phyloP scores from a whole-genome alignment of 192 early-diverging fungal species.

The Coemansia aciculifera region DNA sequence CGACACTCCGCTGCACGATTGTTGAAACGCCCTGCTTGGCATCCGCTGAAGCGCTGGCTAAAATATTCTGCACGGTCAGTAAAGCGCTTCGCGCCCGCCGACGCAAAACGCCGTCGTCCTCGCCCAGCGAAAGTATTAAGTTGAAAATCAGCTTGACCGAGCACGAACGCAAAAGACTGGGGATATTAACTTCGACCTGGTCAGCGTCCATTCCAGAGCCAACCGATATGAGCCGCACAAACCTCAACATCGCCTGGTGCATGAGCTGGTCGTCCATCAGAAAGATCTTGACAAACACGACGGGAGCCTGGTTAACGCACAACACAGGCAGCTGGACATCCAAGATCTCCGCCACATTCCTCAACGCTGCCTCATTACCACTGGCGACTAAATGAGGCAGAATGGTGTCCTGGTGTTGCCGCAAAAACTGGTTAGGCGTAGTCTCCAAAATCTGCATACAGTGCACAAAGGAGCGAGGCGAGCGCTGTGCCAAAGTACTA shows the following conservation, averaged over 20 bases:
- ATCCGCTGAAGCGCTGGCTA: conserved; percentile 15
- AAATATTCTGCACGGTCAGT: conserved; percentile 38
- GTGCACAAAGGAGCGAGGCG: conserved; percentile 29
- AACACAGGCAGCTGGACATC: conserved; percentile 43
- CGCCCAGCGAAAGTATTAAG: conserved; percentile 48
- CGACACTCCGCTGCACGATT: conserved; percentile 44
- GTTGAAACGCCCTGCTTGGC: conserved; percentile 30
- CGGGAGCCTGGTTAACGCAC: conserved; percentile 49
- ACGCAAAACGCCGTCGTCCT: conserved; percentile 33
- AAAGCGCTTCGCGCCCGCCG: conserved; percentile 47
- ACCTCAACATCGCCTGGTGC: conserved; percentile 44
- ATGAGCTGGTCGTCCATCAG: conserved; percentile 57
- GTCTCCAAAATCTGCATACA: conserved; percentile 46
- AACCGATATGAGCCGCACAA: conserved; percentile 44
- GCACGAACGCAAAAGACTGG: conserved; percentile 47
- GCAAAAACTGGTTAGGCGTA: conserved; percentile 28
- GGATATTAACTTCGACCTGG: conserved; percentile 53
- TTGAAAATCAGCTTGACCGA: conserved; percentile 52
- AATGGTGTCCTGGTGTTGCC: conserved; percentile 27
- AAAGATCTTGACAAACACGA: conserved; percentile 51
- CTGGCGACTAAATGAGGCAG: conserved; percentile 32
- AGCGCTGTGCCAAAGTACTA: conserved; percentile 9
- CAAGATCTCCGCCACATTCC: conserved; percentile 33
- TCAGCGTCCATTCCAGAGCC: conserved; percentile 26
- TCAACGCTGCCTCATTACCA: conserved; percentile 35